phyloP scores from a whole-genome alignment of 371 early-diverging fungal species.

The Thermomucor indicae-seudaticae region DNA sequence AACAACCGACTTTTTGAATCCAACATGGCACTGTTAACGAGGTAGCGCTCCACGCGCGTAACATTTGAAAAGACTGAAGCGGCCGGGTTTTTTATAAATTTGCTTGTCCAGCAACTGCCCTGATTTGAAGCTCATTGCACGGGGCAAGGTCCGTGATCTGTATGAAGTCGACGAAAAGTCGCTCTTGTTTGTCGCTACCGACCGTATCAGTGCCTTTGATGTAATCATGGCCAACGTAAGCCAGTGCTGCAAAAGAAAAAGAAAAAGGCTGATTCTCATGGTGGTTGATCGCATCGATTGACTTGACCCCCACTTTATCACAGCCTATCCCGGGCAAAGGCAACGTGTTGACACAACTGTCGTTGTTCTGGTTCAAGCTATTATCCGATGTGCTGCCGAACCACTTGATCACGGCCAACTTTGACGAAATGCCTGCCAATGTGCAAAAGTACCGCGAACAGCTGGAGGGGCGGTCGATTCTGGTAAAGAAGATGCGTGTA shows the following conservation, averaged over 20 bases:
- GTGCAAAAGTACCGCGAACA: conserved; percentile 86
- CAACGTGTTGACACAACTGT: conserved; percentile 91
- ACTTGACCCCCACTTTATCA: not conserved
- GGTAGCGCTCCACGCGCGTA: too few relatives aligned
- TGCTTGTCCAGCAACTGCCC: conserved; percentile 65
- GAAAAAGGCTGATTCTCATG: not conserved
- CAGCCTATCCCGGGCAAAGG: conserved; percentile 95
- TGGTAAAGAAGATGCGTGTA: conserved; percentile 91
- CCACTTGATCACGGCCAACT: conserved; percentile 91
- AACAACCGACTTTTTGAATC: too few relatives aligned
- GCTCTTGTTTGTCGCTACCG: conserved; percentile 95
- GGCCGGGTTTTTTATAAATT: not conserved
- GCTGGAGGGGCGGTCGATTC: conserved; percentile 84
- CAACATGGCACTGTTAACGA: conserved; percentile 6
- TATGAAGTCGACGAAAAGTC: conserved; percentile 86
- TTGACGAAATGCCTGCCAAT: conserved; percentile 87
- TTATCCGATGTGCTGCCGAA: conserved; percentile 84
- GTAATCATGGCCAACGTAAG: conserved; percentile 96
- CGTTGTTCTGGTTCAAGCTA: conserved; percentile 91
- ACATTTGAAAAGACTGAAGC: too few relatives aligned
- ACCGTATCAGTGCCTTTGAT: conserved; percentile 96
- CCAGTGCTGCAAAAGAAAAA: not conserved
- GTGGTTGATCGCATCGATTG: too few relatives aligned
- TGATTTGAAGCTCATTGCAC: conserved; percentile 87
- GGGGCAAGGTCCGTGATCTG: conserved; percentile 96